These are phyloP conservation scores for Fusarium dimerum DNA, from an alignment of 2,329 filamentous ascomycete genomes.

Conservation along the genomic window DNA sequence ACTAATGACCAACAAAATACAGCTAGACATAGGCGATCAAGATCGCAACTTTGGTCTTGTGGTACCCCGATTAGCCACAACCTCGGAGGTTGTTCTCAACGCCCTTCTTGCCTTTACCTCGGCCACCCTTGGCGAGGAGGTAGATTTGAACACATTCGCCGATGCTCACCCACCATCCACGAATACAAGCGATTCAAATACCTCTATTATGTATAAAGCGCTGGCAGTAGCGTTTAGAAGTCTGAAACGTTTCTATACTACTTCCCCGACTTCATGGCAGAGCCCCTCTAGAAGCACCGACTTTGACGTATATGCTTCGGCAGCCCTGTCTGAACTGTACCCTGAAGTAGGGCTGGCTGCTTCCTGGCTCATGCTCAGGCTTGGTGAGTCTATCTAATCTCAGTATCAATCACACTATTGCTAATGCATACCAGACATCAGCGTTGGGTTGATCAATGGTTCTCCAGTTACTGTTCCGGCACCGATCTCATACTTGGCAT, in stretches of 20 bases:
- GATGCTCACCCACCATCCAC: slow-evolving; percentile 4
- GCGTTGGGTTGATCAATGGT: slow-evolving; percentile 29
- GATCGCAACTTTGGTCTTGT: slow-evolving; percentile 42
- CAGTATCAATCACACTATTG: neutral
- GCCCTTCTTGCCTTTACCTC: slow-evolving; percentile 28
- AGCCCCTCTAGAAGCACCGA: slow-evolving; percentile 16
- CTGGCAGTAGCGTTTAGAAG: slow-evolving; percentile 14
- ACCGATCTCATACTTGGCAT: slow-evolving; percentile 16
- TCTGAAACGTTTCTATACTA: slow-evolving; percentile 16
- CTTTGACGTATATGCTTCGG: slow-evolving; percentile 14
- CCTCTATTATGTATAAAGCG: slow-evolving; percentile 6
- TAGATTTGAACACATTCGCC: slow-evolving; percentile 6
- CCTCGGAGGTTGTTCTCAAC: slow-evolving; percentile 26
- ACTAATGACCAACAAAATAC: slow-evolving; percentile 2
- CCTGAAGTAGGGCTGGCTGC: slow-evolving; percentile 15
- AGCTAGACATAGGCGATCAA: slow-evolving; percentile 46
- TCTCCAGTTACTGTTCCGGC: slow-evolving; percentile 28
- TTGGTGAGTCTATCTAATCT: slow-evolving; percentile 21
- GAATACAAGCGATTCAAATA: slow-evolving; percentile 7
- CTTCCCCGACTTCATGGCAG: slow-evolving; percentile 21
- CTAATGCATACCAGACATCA: slow-evolving; percentile 24
- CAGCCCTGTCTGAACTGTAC: slow-evolving; percentile 16
- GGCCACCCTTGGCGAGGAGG: slow-evolving; percentile 15
- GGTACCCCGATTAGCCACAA: slow-evolving; percentile 32
- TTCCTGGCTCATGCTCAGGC: slow-evolving; percentile 28